phyloP scores from a whole-genome alignment of 139 green algal species.

The Auxenochlorella pyrenoidosa region DNA sequence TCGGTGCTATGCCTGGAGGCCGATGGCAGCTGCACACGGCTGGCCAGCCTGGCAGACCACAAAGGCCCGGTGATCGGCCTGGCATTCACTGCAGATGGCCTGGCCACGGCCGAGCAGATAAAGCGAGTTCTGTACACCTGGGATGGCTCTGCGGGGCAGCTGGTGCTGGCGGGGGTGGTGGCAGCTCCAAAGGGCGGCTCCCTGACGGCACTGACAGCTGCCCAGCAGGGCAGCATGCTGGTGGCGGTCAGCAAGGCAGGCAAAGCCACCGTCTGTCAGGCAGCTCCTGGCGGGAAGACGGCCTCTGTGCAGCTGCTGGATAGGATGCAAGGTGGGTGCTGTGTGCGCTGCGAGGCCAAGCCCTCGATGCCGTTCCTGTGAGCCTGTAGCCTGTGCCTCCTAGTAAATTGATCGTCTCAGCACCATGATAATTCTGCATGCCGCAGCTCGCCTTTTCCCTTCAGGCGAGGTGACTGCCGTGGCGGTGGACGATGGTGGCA shows the following conservation, averaged over 20 bases:
- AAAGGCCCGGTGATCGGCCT: neutral
- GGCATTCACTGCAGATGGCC: neutral
- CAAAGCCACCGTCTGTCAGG: neutral
- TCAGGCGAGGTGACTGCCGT: slow-evolving; percentile 11
- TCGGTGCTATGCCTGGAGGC: neutral
- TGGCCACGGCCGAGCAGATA: neutral
- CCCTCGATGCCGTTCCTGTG: neutral
- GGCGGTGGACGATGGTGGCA: neutral
- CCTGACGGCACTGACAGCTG: neutral
- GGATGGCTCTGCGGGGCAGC: neutral
- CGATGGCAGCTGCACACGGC: neutral
- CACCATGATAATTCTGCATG: too few species aligned
- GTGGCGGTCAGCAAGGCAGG: slow-evolving; percentile 1
- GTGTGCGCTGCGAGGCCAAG: neutral
- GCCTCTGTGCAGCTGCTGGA: neutral
- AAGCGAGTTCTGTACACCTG: neutral
- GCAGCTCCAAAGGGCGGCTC: neutral
- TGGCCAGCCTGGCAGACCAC: neutral
- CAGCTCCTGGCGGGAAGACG: neutral
- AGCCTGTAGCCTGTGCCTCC: too few species aligned
- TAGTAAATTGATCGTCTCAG: too few species aligned
- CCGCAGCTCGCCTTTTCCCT: too few species aligned
- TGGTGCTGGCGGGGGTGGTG: neutral
- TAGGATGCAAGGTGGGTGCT: neutral
- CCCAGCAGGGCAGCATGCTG: neutral